Conservation (phyloP, 1,284 basidiomycete species). For the Serendipita sp. region DNA sequence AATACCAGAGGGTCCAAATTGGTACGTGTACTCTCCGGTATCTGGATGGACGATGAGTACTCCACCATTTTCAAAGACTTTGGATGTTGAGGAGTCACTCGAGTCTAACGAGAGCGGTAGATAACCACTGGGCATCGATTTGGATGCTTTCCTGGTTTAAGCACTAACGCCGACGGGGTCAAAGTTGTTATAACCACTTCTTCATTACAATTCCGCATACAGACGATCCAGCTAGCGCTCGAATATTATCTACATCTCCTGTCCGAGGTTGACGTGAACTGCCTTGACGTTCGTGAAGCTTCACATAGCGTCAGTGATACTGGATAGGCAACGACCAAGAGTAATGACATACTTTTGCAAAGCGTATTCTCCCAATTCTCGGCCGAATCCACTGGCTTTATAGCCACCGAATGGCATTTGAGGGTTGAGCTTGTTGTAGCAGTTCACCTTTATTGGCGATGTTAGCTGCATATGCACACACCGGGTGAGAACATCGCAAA, state of each 20-base stretch:
- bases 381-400: slow-evolving; percentile 76
- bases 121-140: not conserved
- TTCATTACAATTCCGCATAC: not conserved
- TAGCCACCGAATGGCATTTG: slow-evolving; percentile 76
- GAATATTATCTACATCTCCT: not conserved
- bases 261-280: slow-evolving; percentile 60
- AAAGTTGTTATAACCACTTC: not conserved
- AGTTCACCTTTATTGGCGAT: slow-evolving; percentile 45
- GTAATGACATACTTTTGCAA: slow-evolving; percentile 38
- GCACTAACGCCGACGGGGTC: not conserved
- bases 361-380: slow-evolving; percentile 77
- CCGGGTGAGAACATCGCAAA: not conserved
- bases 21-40: not conserved
- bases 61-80: not conserved
- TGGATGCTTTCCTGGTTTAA: not conserved
- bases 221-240: no score
- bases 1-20: not conserved
- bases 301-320: slow-evolving; percentile 14
- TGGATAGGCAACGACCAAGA: not conserved
- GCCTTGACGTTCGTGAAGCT: slow-evolving; percentile 80
- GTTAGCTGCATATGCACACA: not conserved
- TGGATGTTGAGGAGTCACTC: not conserved
- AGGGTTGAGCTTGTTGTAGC: slow-evolving; percentile 49
- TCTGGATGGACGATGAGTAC: not conserved
- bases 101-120: not conserved